These are phyloP conservation scores for Corynespora cassiicola DNA, from an alignment of 2,329 filamentous ascomycete genomes.

Conservation along the genomic window DNA sequence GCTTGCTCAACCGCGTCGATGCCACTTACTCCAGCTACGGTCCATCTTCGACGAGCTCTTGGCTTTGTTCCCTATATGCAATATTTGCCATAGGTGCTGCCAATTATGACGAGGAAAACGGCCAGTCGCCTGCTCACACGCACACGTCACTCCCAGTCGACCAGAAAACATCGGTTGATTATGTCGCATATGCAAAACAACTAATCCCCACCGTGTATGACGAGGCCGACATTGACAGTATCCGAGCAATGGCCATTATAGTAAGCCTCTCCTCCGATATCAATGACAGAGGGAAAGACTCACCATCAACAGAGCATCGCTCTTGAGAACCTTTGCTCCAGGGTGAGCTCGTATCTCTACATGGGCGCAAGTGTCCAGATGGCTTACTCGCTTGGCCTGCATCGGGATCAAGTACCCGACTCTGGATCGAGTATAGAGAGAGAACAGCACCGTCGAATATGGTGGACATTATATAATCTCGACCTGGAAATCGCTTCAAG, in stretches of 20 bases:
- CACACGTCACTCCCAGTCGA: conserved; percentile 25
- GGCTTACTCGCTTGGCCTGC: conserved; percentile 43
- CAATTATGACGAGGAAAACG: conserved; percentile 24
- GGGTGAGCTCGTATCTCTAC: conserved; percentile 43
- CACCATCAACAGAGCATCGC: conserved; percentile 34
- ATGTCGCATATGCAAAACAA: conserved; percentile 40
- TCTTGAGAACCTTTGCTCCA: conserved; percentile 41
- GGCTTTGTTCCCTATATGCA: conserved; percentile 45
- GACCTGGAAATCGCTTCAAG: conserved; percentile 45
- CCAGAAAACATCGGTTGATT: conserved; percentile 37
- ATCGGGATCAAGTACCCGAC: conserved; percentile 41
- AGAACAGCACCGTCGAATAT: conserved; percentile 43
- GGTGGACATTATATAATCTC: conserved; percentile 45
- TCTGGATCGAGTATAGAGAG: conserved; percentile 33
- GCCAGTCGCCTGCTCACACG: conserved; percentile 25
- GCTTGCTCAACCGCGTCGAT: conserved; percentile 37
- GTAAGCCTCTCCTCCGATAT: conserved; percentile 18
- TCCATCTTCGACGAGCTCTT: conserved; percentile 30
- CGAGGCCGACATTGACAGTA: conserved; percentile 45
- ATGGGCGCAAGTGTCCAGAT: conserved; percentile 45
- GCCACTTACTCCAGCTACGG: conserved; percentile 35
- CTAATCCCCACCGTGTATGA: conserved; percentile 41
- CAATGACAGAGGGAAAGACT: conserved; percentile 5
- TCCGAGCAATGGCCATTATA: conserved; percentile 42
- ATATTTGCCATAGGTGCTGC: conserved; percentile 43